A percentile compares a stretch with the other conserved stretches of the same genome.
Conservation (phyloP, 495 filamentous ascomycete species). For the Beverwykella pulmonaria region DNA sequence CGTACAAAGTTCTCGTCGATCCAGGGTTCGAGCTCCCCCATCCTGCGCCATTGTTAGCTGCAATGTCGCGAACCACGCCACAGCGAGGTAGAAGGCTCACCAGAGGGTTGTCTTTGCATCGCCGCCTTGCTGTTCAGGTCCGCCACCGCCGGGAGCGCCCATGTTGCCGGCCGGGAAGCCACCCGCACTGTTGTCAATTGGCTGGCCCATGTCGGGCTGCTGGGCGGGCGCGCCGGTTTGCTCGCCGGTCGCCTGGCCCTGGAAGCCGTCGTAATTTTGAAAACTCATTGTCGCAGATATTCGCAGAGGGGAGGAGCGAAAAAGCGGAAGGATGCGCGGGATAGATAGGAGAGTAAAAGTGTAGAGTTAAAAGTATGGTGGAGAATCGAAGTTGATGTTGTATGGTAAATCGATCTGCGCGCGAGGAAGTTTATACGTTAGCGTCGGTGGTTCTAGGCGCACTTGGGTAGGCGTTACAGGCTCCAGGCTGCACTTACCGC, state of each 20-base stretch:
- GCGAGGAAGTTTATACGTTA: slow-evolving; percentile 15
- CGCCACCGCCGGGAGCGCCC: slow-evolving; percentile 56
- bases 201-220: slow-evolving; percentile 48
- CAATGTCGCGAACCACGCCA: background rate
- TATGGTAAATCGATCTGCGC: slow-evolving; percentile 11
- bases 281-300: slow-evolving; percentile 30
- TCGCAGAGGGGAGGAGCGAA: background rate
- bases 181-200: slow-evolving; percentile 57
- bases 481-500: slow-evolving; percentile 25
- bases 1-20: slow-evolving; percentile 99
- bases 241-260: slow-evolving; percentile 42
- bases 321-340: background rate
- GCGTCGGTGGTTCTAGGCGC: slow-evolving; percentile 15
- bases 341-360: slow-evolving; percentile 10
- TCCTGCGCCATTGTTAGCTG: slow-evolving; percentile 59
- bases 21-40: slow-evolving; percentile 99
- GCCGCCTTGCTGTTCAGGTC: slow-evolving; percentile 58
- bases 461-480: background rate
- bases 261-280: slow-evolving; percentile 42
- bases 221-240: slow-evolving; percentile 38
- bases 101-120: slow-evolving; percentile 83
- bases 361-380: slow-evolving; percentile 13
- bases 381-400: slow-evolving; percentile 5
- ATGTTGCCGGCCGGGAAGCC: slow-evolving; percentile 58
- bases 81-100: slow-evolving; percentile 53